Percentiles rank a stretch among this genome's conserved stretches.
phyloP scores from a whole-genome alignment of 805 yeast species.

The Scheffersomyces coipomensis region DNA sequence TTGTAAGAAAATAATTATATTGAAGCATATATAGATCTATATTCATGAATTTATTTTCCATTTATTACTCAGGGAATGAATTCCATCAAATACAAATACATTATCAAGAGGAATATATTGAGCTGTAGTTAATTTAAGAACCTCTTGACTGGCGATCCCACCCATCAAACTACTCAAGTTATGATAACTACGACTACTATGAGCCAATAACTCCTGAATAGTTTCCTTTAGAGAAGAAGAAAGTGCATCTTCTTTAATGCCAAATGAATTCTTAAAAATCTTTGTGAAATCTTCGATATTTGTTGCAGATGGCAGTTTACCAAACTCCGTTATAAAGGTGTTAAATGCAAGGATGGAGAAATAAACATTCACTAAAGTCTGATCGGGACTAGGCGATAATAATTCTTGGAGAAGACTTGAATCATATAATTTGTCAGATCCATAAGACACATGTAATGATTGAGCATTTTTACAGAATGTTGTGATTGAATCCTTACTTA shows the following conservation, averaged over 20 bases:
- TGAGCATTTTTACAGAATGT: slow-evolving; percentile 64
- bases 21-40: slow-evolving; percentile 2
- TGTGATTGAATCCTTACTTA: slow-evolving; percentile 35
- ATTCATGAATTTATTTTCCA: slow-evolving; percentile 22
- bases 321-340: slow-evolving; percentile 14
- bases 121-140: slow-evolving; percentile 67
- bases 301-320: slow-evolving; percentile 14
- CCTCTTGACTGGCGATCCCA: slow-evolving; percentile 85
- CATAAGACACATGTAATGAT: slow-evolving; percentile 48
- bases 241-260: slow-evolving; percentile 14
- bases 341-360: slow-evolving; percentile 40
- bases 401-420: slow-evolving; percentile 13
- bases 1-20: too few relatives aligned
- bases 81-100: slow-evolving; percentile 71
- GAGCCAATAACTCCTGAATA: slow-evolving; percentile 33
- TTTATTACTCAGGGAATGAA: slow-evolving; percentile 47
- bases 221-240: slow-evolving; percentile 14
- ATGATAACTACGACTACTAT: slow-evolving; percentile 46
- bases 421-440: slow-evolving; percentile 28
- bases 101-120: slow-evolving; percentile 83
- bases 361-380: slow-evolving; percentile 30
- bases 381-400: slow-evolving; percentile 12
- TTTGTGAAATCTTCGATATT: slow-evolving; percentile 18
- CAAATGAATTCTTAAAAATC: slow-evolving; percentile 15
- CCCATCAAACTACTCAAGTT: slow-evolving; percentile 72